A percentile compares a stretch with the other conserved stretches of the same genome.
These are phyloP conservation scores for Trichocomaceae sp. DNA, from an alignment of 2,329 filamentous ascomycete species.

Conservation along the genomic window DNA sequence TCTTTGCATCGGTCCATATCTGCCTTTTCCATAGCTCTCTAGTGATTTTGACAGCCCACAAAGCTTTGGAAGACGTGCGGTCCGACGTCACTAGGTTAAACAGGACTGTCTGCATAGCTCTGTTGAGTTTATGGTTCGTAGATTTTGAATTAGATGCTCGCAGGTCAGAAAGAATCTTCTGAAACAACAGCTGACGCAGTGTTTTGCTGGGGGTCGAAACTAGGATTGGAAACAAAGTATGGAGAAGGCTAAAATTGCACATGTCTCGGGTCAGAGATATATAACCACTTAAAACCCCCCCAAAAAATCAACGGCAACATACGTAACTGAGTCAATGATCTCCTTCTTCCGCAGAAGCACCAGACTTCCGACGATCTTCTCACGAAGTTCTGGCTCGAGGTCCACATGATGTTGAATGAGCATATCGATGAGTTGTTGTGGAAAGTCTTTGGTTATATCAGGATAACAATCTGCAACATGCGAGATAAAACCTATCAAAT, in stretches of 20 bases:
- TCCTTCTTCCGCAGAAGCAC: constrained; percentile 86
- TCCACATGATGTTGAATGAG: constrained; percentile 74
- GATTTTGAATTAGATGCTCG: constrained; percentile 79
- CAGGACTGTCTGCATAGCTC: constrained; percentile 84
- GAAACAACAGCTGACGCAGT: constrained; percentile 73
- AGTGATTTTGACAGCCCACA: constrained; percentile 95
- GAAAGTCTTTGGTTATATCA: constrained; percentile 67
- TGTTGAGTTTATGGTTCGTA: constrained; percentile 87
- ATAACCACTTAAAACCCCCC: neutral
- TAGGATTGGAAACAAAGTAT: constrained; percentile 89
- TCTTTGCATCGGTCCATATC: constrained; percentile 88
- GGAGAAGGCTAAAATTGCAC: constrained; percentile 53
- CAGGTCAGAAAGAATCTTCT: constrained; percentile 87
- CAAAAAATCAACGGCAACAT: constrained; percentile 18
- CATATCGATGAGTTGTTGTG: constrained; percentile 73
- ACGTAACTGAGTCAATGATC: constrained; percentile 72
- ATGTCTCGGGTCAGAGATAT: neutral
- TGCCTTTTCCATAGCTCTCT: constrained; percentile 94
- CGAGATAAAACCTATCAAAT: constrained; percentile 87
- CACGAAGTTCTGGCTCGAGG: constrained; percentile 75
- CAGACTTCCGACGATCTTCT: constrained; percentile 89
- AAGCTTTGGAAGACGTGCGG: constrained; percentile 71
- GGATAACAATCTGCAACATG: constrained; percentile 94
- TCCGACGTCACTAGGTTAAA: constrained; percentile 88
- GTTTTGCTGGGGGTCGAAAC: constrained; percentile 89